Evolutionary conservation across 208 protist species (phyloP), one percentile per base, ranked within the genome.

Genomic region (Leptomonas seymouri): DNA sequence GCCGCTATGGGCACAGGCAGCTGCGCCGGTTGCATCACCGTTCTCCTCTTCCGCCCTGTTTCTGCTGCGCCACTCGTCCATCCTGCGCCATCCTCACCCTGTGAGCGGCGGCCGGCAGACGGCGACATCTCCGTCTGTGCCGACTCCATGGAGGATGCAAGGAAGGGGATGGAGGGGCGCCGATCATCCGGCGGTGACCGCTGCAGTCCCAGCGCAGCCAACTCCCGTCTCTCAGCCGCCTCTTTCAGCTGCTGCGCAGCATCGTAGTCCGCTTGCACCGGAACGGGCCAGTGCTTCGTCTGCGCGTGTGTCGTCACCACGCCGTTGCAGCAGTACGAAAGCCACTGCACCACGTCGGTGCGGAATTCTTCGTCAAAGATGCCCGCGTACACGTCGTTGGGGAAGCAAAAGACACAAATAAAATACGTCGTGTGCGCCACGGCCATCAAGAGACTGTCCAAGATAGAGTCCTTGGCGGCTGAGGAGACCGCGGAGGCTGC

Each of bases 301-400:
- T 86, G 78, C 56, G 93, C 84, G 67, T 91, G 85, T 8, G 80
- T 88, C 25, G 86, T 66, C 46, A 85, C 53, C 14, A 94, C 72
- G 8, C 92, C 92, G 57, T 84, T 86, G 65, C 76, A 93, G 85
- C 89, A 97, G 65, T 77, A 93, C 49, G 81, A 86, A 53, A 93
- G 84, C 31, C 89, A 72, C 6, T 86, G 87, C 51, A 91, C 71
- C 44, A 97, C 39, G 57, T 91, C 87, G 11, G 82, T 59, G 58
- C 89, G 85, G 59, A 94, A 88, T 28, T 78, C 66, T 11, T 74
- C 66, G 64, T 93, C 79, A 63, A 94, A 92, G 21, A 93, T 2
- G 41, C 80, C 79, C 9, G 90, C 86, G 45, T 87, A 71, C 46
- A 82, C 75, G 73, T 97, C 92, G 54, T 94, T 94, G 3, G 90